These are phyloP conservation scores for Mycena amicta DNA, from an alignment of 768 basidiomycete species.

Conservation along the genomic window DNA sequence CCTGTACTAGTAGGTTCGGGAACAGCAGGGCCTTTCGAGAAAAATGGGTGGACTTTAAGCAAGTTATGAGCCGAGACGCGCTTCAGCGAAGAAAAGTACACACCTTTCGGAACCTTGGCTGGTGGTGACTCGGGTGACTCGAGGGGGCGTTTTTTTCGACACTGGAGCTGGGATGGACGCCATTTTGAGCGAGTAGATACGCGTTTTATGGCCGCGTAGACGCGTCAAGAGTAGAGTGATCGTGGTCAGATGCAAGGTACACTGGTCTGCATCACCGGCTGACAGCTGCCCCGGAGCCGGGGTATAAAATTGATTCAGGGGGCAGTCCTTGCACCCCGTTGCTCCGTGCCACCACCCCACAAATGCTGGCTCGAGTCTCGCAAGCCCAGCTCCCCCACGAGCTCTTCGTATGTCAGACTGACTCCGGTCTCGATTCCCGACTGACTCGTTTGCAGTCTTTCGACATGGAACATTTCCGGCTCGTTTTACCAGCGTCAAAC, in stretches of 20 bases:
- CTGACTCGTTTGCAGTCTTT: neutral
- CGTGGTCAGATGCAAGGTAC: no score
- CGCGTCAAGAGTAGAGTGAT: no score
- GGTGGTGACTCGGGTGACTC: no score
- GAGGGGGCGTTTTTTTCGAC: no score
- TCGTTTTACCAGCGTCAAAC: neutral
- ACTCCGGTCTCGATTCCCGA: neutral
- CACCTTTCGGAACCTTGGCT: no score
- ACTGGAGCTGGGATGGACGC: no score
- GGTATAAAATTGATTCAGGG: neutral
- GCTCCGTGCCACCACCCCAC: neutral
- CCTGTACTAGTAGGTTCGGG: slow-evolving; percentile 15
- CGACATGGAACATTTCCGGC: neutral
- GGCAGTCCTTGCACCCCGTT: neutral
- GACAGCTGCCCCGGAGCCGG: slow-evolving; percentile 9
- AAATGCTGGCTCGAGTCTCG: slow-evolving; percentile 1
- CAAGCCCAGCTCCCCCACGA: neutral
- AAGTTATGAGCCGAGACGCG: no score
- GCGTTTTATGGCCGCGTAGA: no score
- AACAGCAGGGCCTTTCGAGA: slow-evolving; percentile 29
- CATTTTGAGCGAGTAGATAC: no score
- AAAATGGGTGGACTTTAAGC: slow-evolving; percentile 43
- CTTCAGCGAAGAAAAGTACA: no score
- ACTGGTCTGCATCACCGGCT: no score
- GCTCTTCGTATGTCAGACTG: neutral